These are phyloP conservation scores for Crithidia thermophila DNA, from an alignment of 208 protist genomes.

Conservation along the genomic window DNA sequence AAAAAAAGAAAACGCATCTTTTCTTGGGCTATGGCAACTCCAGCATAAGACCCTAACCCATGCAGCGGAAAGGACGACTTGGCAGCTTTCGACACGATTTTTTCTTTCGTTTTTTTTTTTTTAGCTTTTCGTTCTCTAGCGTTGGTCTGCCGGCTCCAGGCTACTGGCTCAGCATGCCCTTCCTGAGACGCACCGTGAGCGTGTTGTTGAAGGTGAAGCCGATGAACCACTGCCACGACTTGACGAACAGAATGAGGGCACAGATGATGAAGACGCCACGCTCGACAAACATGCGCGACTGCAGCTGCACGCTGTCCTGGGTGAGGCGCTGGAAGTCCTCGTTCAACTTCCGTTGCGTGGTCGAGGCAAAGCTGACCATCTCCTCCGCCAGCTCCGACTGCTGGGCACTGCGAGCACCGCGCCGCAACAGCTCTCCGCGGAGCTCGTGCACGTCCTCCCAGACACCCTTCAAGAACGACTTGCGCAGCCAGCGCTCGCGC, in stretches of 20 bases:
- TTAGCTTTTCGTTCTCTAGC: too few relatives aligned
- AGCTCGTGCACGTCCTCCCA: slow-evolving; percentile 93
- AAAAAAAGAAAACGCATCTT: background rate
- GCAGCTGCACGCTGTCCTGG: slow-evolving; percentile 79
- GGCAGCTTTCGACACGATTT: too few relatives aligned
- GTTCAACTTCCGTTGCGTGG: slow-evolving; percentile 83
- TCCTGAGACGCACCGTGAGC: slow-evolving; percentile 67
- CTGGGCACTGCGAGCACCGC: slow-evolving; percentile 85
- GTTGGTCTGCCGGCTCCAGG: background rate
- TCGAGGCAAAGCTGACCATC: slow-evolving; percentile 88
- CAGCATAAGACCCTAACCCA: too few relatives aligned
- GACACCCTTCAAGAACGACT: slow-evolving; percentile 83
- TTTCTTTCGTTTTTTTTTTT: too few relatives aligned
- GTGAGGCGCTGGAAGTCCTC: slow-evolving; percentile 89
- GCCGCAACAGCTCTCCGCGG: slow-evolving; percentile 84
- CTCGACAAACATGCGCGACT: slow-evolving; percentile 81
- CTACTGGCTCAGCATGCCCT: slow-evolving; percentile 56
- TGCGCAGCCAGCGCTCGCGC: slow-evolving; percentile 88
- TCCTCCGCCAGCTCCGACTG: slow-evolving; percentile 90
- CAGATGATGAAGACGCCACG: slow-evolving; percentile 54
- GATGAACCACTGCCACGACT: slow-evolving; percentile 81
- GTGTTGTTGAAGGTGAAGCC: slow-evolving; percentile 70
- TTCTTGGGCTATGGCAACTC: too few relatives aligned
- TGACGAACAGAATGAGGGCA: slow-evolving; percentile 71
- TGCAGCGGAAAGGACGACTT: too few relatives aligned